A percentile compares a stretch with the other conserved stretches of the same genome.
These are phyloP conservation scores for Teratosphaeria gauchensis DNA, from an alignment of 2,329 filamentous ascomycete species.

Conservation along the genomic window DNA sequence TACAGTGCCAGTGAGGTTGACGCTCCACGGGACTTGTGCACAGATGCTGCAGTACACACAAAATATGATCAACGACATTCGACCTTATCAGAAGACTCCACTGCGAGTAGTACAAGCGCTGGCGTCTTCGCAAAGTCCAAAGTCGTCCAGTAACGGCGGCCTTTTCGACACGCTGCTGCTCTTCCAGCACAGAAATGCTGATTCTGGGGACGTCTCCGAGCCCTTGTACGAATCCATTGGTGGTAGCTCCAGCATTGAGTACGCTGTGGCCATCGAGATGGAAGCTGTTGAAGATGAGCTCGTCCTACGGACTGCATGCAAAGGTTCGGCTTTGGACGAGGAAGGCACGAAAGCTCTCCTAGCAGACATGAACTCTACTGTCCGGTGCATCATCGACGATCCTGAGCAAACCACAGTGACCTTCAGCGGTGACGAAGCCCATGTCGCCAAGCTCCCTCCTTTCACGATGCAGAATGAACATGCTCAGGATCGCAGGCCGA, in stretches of 20 bases:
- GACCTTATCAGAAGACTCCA: conserved; percentile 68
- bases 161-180: conserved; percentile 59
- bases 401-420: conserved; percentile 44
- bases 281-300: conserved; percentile 50
- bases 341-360: conserved; percentile 45
- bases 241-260: conserved; percentile 62
- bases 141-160: neutral
- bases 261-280: conserved; percentile 73
- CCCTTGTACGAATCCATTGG: conserved; percentile 53
- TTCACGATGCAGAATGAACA: conserved; percentile 23
- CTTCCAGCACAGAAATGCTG: conserved; percentile 48
- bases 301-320: conserved; percentile 64
- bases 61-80: conserved; percentile 53
- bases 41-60: conserved; percentile 67
- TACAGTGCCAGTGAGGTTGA: conserved; percentile 63
- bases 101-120: conserved; percentile 56
- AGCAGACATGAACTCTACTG: conserved; percentile 47
- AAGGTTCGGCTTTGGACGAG: conserved; percentile 44
- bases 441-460: conserved; percentile 54
- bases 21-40: conserved; percentile 57
- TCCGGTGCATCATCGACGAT: conserved; percentile 46
- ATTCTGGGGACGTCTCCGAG: conserved; percentile 5
- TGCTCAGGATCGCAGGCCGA: neutral
- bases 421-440: conserved; percentile 44
- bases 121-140: neutral